Conservation (phyloP, 2,329 filamentous ascomycete genomes). For the Ciborinia camelliae region DNA sequence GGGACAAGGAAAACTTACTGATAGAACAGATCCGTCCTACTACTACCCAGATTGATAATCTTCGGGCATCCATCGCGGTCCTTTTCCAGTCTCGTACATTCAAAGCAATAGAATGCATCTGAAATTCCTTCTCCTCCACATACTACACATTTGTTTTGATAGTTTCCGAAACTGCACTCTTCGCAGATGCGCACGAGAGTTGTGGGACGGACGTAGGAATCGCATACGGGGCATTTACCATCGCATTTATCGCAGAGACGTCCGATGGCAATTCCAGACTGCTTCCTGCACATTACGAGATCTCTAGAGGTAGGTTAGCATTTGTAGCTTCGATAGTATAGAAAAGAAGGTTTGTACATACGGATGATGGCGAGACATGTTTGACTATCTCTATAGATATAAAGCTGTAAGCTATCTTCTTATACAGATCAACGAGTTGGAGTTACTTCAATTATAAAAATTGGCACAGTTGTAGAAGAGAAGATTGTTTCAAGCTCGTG, state of each 20-base stretch:
- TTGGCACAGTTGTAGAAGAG: background rate
- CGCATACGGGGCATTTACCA: conserved; percentile 98
- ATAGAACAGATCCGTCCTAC: conserved; percentile 76
- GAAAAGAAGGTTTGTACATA: conserved; percentile 44
- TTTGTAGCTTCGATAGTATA: conserved; percentile 12
- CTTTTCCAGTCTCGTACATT: conserved; percentile 95
- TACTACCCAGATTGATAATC: conserved; percentile 97
- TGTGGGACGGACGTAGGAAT: conserved; percentile 96
- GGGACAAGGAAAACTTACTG: conserved; percentile 22
- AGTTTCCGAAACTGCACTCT: conserved; percentile 99
- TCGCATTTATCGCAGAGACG: conserved; percentile 99
- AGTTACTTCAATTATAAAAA: background rate
- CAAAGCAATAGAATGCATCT: conserved; percentile 98
- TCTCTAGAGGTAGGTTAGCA: conserved; percentile 53
- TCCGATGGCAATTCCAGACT: conserved; percentile 94
- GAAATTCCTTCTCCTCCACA: conserved; percentile 97
- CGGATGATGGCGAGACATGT: conserved; percentile 56
- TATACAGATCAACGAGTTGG: background rate
- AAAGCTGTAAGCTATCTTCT: background rate
- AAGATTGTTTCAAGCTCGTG: background rate
- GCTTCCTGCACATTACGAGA: conserved; percentile 99
- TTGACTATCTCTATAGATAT: conserved; percentile 13
- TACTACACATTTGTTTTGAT: conserved; percentile 99
- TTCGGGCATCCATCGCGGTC: conserved; percentile 97
- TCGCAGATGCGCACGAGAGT: conserved; percentile 98